Evolutionary conservation across 2,329 filamentous ascomycete species (phyloP).

Genomic region (Beauveria scarabaeidicola): DNA sequence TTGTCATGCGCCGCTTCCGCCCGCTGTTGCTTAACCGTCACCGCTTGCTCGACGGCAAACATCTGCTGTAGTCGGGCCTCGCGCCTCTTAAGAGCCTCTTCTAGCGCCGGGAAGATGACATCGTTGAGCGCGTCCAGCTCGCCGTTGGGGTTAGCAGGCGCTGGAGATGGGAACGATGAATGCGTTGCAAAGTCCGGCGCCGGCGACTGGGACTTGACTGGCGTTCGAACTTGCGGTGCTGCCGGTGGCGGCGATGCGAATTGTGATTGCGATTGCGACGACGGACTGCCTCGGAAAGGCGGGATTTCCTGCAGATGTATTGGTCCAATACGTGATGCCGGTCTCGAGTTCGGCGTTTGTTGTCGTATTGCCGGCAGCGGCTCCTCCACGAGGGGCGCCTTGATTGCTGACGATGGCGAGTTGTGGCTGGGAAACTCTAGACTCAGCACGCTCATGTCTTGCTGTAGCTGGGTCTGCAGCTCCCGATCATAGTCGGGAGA

Average conservation of each 20-base stretch:
- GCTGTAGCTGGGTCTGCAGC: slow-evolving; percentile 54
- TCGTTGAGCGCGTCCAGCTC: slow-evolving; percentile 82
- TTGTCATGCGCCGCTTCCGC: slow-evolving; percentile 70
- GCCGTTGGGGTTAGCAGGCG: slow-evolving; percentile 49
- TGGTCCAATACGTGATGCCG: slow-evolving; percentile 30
- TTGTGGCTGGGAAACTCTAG: slow-evolving; percentile 25
- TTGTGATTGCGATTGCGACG: slow-evolving; percentile 21
- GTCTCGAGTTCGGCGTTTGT: slow-evolving; percentile 22
- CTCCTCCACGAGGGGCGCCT: not conserved
- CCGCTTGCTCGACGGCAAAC: slow-evolving; percentile 26
- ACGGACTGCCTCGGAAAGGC: slow-evolving; percentile 37
- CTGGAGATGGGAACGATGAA: slow-evolving; percentile 47
- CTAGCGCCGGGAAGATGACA: slow-evolving; percentile 86
- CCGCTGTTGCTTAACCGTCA: slow-evolving; percentile 56
- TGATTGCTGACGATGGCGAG: slow-evolving; percentile 20
- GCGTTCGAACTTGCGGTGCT: slow-evolving; percentile 7
- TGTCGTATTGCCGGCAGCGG: slow-evolving; percentile 14
- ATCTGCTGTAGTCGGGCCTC: slow-evolving; percentile 46
- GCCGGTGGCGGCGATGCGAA: slow-evolving; percentile 12
- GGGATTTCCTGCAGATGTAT: slow-evolving; percentile 48
- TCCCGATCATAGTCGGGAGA: slow-evolving; percentile 54
- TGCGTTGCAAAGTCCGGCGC: slow-evolving; percentile 27
- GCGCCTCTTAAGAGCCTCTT: slow-evolving; percentile 80
- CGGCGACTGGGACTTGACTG: slow-evolving; percentile 25
- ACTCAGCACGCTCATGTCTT: slow-evolving; percentile 51